phyloP scores from a whole-genome alignment of 768 basidiomycete species.

The Russula sp. region DNA sequence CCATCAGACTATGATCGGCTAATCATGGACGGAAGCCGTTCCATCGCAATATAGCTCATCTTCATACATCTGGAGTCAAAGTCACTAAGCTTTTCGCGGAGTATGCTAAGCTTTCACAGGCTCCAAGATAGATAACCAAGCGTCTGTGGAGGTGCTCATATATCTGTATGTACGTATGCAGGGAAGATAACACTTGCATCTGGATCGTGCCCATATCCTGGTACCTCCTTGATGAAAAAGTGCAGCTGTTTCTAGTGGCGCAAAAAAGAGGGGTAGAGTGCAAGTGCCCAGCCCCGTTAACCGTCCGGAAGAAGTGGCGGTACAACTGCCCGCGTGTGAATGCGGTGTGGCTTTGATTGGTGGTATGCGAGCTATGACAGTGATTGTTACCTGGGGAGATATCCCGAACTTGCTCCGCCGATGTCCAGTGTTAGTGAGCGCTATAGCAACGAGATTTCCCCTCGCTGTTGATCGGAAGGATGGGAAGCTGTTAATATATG shows the following conservation, averaged over 20 bases:
- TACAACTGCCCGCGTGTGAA: background rate
- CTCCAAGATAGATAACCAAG: background rate
- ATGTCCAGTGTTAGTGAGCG: background rate
- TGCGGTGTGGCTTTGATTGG: background rate
- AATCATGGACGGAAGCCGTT: background rate
- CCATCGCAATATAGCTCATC: background rate
- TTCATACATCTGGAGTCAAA: background rate
- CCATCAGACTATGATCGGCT: background rate
- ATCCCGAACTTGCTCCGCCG: background rate
- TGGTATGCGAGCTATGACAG: background rate
- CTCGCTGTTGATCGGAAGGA: constrained; percentile 2
- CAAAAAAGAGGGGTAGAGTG: background rate
- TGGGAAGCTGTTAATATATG: constrained; percentile 8
- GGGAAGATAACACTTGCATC: background rate
- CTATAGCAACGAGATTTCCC: constrained; percentile 7
- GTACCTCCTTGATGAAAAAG: background rate
- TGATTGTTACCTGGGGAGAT: background rate
- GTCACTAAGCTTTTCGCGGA: background rate
- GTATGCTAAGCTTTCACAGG: background rate
- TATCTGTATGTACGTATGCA: background rate
- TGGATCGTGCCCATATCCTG: constrained; percentile 3
- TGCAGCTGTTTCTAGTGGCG: background rate
- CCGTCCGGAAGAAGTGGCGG: background rate
- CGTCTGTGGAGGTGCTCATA: background rate
- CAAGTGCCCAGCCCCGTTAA: background rate